Evolutionary conservation across 345 rosid genomes (phyloP).

Genomic region (Clausena lansium): DNA sequence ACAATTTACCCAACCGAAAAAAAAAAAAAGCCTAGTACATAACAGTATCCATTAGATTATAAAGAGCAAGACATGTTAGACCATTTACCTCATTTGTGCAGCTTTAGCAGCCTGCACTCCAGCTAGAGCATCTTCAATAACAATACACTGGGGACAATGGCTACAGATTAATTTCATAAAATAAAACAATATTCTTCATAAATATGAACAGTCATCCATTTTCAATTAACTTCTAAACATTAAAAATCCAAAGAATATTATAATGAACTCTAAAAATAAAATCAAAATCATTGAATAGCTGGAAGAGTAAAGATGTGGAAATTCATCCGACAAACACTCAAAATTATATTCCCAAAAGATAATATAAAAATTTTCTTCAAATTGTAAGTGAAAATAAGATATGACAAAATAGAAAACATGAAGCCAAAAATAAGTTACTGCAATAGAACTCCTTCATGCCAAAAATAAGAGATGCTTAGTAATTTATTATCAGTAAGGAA

Average conservation of each 20-base stretch:
- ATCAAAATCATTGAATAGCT: background rate
- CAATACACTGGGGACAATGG: conserved; percentile 61
- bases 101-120: conserved; percentile 97
- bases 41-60: background rate
- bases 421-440: background rate
- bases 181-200: background rate
- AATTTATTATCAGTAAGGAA: background rate
- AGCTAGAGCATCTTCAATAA: conserved; percentile 93
- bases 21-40: background rate
- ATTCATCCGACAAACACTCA: background rate
- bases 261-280: background rate
- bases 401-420: background rate
- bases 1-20: background rate
- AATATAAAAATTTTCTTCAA: background rate
- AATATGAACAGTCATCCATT: background rate
- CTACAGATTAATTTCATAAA: conserved; percentile 8
- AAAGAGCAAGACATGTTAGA: conserved; percentile 15
- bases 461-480: background rate
- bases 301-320: background rate
- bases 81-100: conserved; percentile 84
- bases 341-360: background rate
- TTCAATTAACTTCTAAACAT: background rate
- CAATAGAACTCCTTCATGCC: background rate
- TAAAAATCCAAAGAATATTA: background rate
- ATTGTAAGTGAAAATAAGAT: background rate